Conservation (phyloP, 2,329 filamentous ascomycete species). For the Diaporthe vaccinii region DNA sequence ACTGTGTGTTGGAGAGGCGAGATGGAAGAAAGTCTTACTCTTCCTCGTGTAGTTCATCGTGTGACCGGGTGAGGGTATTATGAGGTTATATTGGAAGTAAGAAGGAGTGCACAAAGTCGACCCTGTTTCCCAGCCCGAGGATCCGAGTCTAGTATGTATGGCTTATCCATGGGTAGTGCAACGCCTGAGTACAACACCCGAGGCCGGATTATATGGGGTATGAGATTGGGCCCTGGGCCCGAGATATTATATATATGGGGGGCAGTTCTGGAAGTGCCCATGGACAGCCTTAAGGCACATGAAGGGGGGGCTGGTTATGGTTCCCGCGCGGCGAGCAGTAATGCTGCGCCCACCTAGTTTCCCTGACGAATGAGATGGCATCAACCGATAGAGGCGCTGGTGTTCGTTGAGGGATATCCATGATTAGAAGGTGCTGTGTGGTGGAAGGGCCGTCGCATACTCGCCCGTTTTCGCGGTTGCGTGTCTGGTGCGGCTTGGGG, state of each 20-base stretch:
- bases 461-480: neutral
- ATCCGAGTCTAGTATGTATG: neutral
- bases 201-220: neutral
- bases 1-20: conserved; percentile 6
- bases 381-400: neutral
- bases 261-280: conserved; percentile 3
- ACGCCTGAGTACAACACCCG: neutral
- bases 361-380: conserved; percentile 1
- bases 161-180: neutral
- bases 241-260: neutral
- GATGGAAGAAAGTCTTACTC: conserved; percentile 45
- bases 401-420: neutral
- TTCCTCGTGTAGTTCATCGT: conserved; percentile 55
- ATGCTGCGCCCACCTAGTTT: neutral
- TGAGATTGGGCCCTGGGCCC: neutral
- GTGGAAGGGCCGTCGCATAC: neutral
- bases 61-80: neutral
- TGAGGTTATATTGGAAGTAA: neutral
- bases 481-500: neutral
- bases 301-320: conserved; percentile 4
- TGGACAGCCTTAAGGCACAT: neutral
- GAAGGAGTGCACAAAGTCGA: neutral
- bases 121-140: neutral
- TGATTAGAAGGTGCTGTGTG: neutral
- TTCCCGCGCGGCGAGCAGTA: conserved; percentile 16